A percentile compares a stretch with the other conserved stretches of the same genome.
phyloP scores from a whole-genome alignment of 139 green algal species.

The Chlorella vulgaris region DNA sequence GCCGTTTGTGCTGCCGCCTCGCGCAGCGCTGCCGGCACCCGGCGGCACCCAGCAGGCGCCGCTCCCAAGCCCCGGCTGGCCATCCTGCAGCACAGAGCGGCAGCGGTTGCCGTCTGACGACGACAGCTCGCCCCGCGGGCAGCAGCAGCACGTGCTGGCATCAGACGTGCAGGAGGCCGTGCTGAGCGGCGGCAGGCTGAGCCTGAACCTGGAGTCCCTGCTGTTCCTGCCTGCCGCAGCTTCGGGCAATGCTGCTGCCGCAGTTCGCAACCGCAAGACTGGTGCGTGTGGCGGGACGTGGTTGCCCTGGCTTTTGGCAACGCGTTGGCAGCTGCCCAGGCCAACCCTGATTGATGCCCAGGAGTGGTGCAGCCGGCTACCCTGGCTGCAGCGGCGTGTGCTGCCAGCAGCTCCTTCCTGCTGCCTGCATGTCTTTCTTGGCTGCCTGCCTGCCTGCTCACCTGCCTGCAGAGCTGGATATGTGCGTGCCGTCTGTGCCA shows the following conservation, averaged over 20 bases:
- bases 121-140: background rate
- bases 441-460: no score
- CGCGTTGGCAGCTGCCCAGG: no score
- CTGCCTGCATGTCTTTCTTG: no score
- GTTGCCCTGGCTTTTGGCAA: background rate
- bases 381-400: no score
- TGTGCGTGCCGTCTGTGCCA: background rate
- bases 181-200: background rate
- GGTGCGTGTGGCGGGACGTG: background rate
- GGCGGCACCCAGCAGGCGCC: background rate
- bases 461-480: constrained; percentile 9
- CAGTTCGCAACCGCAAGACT: constrained; percentile 29
- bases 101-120: background rate
- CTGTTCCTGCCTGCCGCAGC: background rate
- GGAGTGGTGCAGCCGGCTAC: no score
- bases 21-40: background rate
- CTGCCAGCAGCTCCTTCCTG: no score
- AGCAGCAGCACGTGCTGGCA: background rate
- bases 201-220: background rate
- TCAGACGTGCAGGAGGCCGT: background rate
- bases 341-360: no score
- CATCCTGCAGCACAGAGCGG: background rate
- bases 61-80: background rate
- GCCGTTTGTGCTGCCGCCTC: background rate
- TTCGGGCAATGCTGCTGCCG: background rate